Conservation (phyloP, 2,329 filamentous ascomycete species). For the Hymenoscyphus infarciens region DNA sequence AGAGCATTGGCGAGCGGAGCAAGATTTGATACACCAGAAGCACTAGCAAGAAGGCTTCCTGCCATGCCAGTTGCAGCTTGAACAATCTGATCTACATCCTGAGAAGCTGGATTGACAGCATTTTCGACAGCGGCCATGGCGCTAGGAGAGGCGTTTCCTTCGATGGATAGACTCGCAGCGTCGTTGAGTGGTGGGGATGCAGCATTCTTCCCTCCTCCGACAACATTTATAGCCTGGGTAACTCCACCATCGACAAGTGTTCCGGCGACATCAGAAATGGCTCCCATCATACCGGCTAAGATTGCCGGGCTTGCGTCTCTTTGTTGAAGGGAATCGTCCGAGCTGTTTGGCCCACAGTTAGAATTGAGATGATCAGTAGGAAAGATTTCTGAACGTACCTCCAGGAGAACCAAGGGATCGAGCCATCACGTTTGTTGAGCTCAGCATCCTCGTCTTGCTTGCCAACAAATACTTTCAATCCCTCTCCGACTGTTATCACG, state of each 20-base stretch:
- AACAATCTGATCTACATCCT: constrained; percentile 9
- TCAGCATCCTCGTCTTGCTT: constrained; percentile 9
- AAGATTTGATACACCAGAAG: constrained; percentile 15
- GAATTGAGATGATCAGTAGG: not conserved
- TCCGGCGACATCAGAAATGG: constrained; percentile 21
- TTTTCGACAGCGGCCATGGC: constrained; percentile 15
- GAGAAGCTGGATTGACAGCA: not conserved
- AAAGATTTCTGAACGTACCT: constrained; percentile 20
- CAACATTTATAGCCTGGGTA: constrained; percentile 8
- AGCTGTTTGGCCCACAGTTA: not conserved
- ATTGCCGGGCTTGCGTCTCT: constrained; percentile 6
- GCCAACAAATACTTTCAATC: constrained; percentile 20
- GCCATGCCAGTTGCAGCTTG: constrained; percentile 19
- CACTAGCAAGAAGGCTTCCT: constrained; percentile 16
- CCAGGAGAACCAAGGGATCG: constrained; percentile 18
- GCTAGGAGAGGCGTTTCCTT: constrained; percentile 11
- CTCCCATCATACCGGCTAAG: constrained; percentile 13
- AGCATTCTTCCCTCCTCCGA: not conserved
- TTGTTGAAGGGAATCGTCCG: not conserved
- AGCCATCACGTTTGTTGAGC: constrained; percentile 17
- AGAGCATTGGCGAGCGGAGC: constrained; percentile 11
- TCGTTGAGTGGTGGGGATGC: not conserved
- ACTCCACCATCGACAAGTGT: constrained; percentile 18
- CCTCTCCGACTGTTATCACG: constrained; percentile 28
- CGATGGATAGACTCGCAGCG: not conserved